A percentile compares a stretch with the other conserved stretches of the same genome.
phyloP scores from a whole-genome alignment of 495 filamentous ascomycete species.

The Staphylotrichum longicolle region DNA sequence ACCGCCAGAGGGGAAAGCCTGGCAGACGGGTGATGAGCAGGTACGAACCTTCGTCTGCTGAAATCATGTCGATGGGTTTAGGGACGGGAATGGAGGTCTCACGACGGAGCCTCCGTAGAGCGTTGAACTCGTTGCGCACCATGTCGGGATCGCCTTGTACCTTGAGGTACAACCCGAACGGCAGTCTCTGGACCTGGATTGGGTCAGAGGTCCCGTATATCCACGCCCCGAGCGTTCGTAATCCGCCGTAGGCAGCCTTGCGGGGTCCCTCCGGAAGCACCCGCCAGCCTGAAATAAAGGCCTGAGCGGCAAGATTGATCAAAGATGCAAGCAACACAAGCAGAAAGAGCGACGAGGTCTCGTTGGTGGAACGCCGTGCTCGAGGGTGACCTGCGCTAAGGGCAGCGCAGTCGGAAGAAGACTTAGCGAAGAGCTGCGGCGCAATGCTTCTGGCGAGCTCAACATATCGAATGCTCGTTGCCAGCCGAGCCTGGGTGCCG shows the following conservation, averaged over 20 bases:
- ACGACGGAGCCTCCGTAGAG: constrained; percentile 27
- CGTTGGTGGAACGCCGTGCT: not conserved
- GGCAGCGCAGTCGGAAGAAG: not conserved
- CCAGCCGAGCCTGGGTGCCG: constrained; percentile 31
- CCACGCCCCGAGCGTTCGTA: constrained; percentile 25
- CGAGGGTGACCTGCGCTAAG: not conserved
- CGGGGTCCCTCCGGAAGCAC: too few species aligned
- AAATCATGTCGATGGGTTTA: constrained; percentile 26
- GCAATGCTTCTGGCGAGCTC: constrained; percentile 24
- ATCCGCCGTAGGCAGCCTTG: constrained; percentile 22
- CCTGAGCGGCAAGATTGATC: not conserved
- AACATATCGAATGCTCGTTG: constrained; percentile 27
- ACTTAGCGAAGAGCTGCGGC: not conserved
- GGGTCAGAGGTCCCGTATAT: constrained; percentile 25
- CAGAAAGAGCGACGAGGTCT: not conserved
- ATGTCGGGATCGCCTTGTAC: constrained; percentile 17
- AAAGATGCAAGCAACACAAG: not conserved
- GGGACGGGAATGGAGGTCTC: constrained; percentile 34
- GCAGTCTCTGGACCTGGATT: constrained; percentile 29
- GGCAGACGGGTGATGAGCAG: constrained; percentile 30
- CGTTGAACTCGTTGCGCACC: constrained; percentile 33
- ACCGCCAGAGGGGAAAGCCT: constrained; percentile 24
- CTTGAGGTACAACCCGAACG: constrained; percentile 39
- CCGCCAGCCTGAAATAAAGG: too few species aligned
- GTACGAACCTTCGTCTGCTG: constrained; percentile 15